Evolutionary conservation across 1,284 basidiomycete species (phyloP).

Genomic region (Mrakiaceae sp.): DNA sequence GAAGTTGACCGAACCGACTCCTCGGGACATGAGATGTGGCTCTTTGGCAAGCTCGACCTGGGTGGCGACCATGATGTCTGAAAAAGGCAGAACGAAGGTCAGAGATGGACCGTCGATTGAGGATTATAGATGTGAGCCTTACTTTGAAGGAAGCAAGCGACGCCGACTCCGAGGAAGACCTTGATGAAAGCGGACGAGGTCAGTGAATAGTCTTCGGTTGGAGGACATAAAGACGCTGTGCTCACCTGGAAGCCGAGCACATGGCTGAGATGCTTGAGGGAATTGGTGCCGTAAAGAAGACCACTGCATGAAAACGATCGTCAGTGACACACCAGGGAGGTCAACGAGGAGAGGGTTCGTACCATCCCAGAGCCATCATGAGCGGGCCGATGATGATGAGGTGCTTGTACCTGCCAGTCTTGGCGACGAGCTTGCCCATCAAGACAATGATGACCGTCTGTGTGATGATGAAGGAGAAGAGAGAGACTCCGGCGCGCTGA

Average conservation of each 20-base stretch:
- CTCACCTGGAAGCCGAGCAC: constrained; percentile 28
- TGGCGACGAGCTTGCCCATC: constrained; percentile 27
- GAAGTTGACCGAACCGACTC: constrained; percentile 9
- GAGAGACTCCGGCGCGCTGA: constrained; percentile 27
- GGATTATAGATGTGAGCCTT: too few relatives aligned
- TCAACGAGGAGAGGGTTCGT: neutral
- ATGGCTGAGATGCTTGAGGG: constrained; percentile 22
- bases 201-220: too few relatives aligned
- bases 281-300: constrained; percentile 27
- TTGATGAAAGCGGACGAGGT: too few relatives aligned
- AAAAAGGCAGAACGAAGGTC: constrained; percentile 30
- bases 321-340: too few relatives aligned
- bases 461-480: constrained; percentile 31
- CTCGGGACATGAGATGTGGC: constrained; percentile 27
- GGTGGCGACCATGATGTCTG: constrained; percentile 26
- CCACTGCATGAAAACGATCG: neutral
- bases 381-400: constrained; percentile 29
- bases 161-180: constrained; percentile 30
- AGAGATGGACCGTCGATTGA: neutral
- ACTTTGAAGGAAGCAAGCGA: constrained; percentile 13
- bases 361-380: constrained; percentile 24
- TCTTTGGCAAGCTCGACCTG: constrained; percentile 30
- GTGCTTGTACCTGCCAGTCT: constrained; percentile 29
- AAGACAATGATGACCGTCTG: constrained; percentile 31
- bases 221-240: too few relatives aligned